Evolutionary conservation across 441 rosid genomes (phyloP).

Genomic region (Biscutella laevigata): DNA sequence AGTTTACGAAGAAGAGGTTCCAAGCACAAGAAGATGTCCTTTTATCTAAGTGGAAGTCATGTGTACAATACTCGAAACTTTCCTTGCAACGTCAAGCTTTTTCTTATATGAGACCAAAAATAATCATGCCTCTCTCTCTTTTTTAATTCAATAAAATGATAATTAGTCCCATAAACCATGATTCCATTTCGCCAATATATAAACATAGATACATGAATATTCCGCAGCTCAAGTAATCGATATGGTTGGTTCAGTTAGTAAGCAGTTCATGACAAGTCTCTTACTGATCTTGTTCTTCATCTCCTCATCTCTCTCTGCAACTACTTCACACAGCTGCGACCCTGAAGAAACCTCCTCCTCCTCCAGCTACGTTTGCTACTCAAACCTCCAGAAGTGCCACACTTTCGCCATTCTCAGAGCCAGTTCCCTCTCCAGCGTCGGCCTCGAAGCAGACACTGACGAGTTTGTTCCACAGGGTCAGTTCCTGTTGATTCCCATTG

Average conservation of each 20-base stretch:
- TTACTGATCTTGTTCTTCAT: slow-evolving; percentile 25
- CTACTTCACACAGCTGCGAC: slow-evolving; percentile 47
- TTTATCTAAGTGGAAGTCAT: neutral
- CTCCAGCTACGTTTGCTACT: slow-evolving; percentile 36
- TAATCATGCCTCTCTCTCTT: neutral
- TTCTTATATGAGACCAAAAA: neutral
- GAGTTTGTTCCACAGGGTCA: slow-evolving; percentile 40
- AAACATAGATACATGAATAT: neutral
- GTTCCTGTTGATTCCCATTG: slow-evolving; percentile 49
- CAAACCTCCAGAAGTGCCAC: slow-evolving; percentile 31
- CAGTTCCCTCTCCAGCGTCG: slow-evolving; percentile 36
- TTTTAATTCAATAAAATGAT: neutral
- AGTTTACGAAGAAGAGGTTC: slow-evolving; percentile 23
- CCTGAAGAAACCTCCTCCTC: slow-evolving; percentile 36
- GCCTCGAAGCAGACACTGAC: too few species aligned
- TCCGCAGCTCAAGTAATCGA: neutral
- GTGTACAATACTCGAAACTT: too few species aligned
- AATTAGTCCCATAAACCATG: neutral
- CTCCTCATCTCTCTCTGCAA: slow-evolving; percentile 31
- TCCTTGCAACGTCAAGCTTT: neutral
- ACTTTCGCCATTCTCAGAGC: slow-evolving; percentile 55
- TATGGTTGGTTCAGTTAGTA: slow-evolving; percentile 36
- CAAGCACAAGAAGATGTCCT: slow-evolving; percentile 23
- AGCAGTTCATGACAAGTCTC: slow-evolving; percentile 18
- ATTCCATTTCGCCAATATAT: neutral